Evolutionary conservation across 2,329 filamentous ascomycete genomes (phyloP).

Genomic region (Colletotrichum ledebouriae): DNA sequence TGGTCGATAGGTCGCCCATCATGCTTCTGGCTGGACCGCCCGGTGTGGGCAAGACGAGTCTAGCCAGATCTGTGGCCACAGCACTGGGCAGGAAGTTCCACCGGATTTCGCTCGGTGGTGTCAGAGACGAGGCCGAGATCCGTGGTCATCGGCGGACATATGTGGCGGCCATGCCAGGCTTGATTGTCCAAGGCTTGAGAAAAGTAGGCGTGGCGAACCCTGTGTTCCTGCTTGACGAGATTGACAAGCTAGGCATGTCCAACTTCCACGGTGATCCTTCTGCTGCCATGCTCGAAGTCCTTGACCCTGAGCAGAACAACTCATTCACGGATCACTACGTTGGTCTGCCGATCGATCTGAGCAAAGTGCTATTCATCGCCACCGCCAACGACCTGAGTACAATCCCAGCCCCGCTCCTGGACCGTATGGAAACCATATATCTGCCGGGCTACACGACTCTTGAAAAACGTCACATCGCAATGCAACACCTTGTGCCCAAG

Average conservation of each 20-base stretch:
- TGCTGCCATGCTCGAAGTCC: slow-evolving; percentile 96
- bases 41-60: slow-evolving; percentile 94
- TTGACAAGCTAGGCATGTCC: slow-evolving; percentile 93
- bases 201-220: slow-evolving; percentile 97
- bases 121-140: slow-evolving; percentile 97
- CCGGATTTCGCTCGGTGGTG: slow-evolving; percentile 94
- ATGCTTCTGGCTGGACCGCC: slow-evolving; percentile 93
- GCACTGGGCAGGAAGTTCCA: slow-evolving; percentile 96
- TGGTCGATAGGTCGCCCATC: slow-evolving; percentile 96
- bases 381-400: slow-evolving; percentile 96
- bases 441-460: slow-evolving; percentile 96
- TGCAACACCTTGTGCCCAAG: slow-evolving; percentile 94
- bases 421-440: slow-evolving; percentile 96
- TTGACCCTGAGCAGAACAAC: slow-evolving; percentile 97
- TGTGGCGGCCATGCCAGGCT: slow-evolving; percentile 97
- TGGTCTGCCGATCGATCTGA: slow-evolving; percentile 94
- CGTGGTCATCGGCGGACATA: slow-evolving; percentile 95
- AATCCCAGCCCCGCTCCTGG: slow-evolving; percentile 91
- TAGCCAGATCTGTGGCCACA: slow-evolving; percentile 92
- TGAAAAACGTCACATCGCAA: slow-evolving; percentile 96
- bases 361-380: slow-evolving; percentile 96
- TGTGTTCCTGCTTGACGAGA: slow-evolving; percentile 95
- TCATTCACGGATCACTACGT: slow-evolving; percentile 97
- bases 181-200: slow-evolving; percentile 92
- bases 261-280: slow-evolving; percentile 97